Conservation (phyloP, 106 monocot species). For the Apostasia ramifera region DNA sequence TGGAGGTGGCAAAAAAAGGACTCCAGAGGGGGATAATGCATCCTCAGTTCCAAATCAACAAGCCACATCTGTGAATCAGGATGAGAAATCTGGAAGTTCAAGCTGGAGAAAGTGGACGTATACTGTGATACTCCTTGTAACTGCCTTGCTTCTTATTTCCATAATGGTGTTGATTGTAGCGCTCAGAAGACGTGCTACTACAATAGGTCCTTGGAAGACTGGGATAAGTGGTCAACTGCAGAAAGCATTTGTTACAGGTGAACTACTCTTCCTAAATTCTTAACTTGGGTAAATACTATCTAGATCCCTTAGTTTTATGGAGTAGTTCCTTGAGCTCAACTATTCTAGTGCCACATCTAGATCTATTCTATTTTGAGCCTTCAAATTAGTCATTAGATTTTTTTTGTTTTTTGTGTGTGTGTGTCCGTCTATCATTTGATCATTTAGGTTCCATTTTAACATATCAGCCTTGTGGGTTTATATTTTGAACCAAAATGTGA, state of each 20-base stretch:
- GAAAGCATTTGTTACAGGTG: slow-evolving; percentile 22
- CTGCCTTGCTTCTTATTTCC: slow-evolving; percentile 7
- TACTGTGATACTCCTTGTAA: slow-evolving; percentile 9
- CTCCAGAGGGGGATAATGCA: background rate
- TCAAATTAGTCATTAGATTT: no score
- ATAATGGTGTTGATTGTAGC: slow-evolving; percentile 4
- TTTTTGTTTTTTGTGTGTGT: no score
- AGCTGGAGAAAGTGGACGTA: slow-evolving; percentile 8
- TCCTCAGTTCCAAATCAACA: background rate
- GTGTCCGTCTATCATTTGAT: no score
- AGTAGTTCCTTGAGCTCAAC: no score
- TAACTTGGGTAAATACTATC: no score
- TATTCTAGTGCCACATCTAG: no score
- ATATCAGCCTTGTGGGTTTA: no score
- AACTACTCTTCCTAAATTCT: no score
- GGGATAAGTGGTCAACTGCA: slow-evolving; percentile 22
- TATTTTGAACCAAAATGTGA: no score
- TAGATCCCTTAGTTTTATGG: no score
- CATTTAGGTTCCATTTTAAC: no score
- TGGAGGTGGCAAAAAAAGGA: background rate
- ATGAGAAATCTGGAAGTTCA: background rate
- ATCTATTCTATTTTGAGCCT: no score
- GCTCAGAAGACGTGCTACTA: background rate
- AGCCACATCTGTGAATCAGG: background rate
- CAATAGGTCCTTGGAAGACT: slow-evolving; percentile 15